phyloP scores from a whole-genome alignment of 306 rosid genomes.

The Cicer bijugum region DNA sequence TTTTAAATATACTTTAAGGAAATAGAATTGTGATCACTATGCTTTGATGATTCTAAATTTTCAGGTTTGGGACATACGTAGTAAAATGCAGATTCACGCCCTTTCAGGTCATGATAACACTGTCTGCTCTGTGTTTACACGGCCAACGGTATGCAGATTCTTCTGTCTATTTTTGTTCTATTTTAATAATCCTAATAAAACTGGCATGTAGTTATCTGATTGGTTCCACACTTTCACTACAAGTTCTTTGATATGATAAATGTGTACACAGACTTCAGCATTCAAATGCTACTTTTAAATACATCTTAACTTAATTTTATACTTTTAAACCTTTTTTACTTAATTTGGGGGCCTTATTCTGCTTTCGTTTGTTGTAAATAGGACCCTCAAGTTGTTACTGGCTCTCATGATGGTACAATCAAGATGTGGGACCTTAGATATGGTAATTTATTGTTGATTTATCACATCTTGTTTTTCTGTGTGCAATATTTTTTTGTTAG shows the following conservation, averaged over 20 bases:
- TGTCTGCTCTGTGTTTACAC: conserved; percentile 94
- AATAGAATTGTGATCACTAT: conserved; percentile 33
- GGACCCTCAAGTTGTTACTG: conserved; percentile 99
- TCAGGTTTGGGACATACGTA: conserved; percentile 99
- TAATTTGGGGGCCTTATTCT: conserved; percentile 10
- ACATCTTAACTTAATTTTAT: conserved; percentile 25
- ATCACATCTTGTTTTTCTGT: not conserved
- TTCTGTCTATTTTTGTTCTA: conserved; percentile 13
- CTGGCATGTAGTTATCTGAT: conserved; percentile 21
- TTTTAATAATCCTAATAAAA: conserved; percentile 7
- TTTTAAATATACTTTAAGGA: not conserved
- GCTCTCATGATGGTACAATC: conserved; percentile 90
- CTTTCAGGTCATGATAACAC: conserved; percentile 96
- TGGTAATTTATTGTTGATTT: conserved; percentile 58
- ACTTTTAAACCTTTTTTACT: not conserved
- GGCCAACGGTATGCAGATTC: conserved; percentile 73
- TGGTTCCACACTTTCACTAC: conserved; percentile 19
- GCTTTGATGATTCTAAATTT: conserved; percentile 47
- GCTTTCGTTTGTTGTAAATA: conserved; percentile 44
- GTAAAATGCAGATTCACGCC: conserved; percentile 88
- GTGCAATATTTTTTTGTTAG: too few relatives aligned
- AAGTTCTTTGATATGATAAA: conserved; percentile 38
- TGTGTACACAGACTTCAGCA: conserved; percentile 7
- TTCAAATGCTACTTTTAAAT: conserved; percentile 30
- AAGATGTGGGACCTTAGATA: conserved; percentile 99